These are phyloP conservation scores for Rhizoclosmatium sp. DNA, from an alignment of 192 early-diverging fungal genomes.

Conservation along the genomic window DNA sequence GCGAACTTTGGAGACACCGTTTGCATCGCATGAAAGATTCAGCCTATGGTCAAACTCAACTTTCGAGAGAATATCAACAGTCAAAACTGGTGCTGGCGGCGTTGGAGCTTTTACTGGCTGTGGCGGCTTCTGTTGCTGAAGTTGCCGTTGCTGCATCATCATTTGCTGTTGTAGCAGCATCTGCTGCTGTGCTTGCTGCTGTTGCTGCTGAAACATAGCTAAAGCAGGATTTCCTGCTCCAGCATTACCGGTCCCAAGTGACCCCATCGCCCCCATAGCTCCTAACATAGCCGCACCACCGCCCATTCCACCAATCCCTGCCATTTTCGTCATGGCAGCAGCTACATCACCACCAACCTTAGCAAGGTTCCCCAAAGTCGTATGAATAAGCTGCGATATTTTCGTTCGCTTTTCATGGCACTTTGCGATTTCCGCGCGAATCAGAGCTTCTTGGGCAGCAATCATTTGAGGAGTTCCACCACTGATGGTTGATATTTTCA, in stretches of 20 bases:
- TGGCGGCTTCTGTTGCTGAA: background rate
- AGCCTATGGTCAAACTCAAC: conserved; percentile 12
- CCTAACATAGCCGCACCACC: background rate
- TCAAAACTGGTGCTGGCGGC: background rate
- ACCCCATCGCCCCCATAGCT: background rate
- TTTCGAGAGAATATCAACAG: conserved; percentile 17
- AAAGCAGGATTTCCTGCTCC: background rate
- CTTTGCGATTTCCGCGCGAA: background rate
- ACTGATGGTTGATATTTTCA: background rate
- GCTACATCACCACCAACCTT: background rate
- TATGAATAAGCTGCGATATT: background rate
- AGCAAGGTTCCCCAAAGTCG: background rate
- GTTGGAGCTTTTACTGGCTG: background rate
- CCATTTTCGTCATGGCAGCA: background rate
- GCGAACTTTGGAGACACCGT: background rate
- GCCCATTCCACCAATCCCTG: background rate
- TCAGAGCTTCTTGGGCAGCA: background rate
- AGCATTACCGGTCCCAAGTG: background rate
- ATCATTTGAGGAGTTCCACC: background rate
- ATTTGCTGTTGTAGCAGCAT: background rate
- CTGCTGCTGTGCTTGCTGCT: background rate
- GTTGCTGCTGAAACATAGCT: background rate
- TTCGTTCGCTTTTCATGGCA: background rate
- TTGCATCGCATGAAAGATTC: background rate
- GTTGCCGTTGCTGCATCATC: background rate